phyloP scores from a whole-genome alignment of 768 basidiomycete genomes.

The Cyathus striatus region DNA sequence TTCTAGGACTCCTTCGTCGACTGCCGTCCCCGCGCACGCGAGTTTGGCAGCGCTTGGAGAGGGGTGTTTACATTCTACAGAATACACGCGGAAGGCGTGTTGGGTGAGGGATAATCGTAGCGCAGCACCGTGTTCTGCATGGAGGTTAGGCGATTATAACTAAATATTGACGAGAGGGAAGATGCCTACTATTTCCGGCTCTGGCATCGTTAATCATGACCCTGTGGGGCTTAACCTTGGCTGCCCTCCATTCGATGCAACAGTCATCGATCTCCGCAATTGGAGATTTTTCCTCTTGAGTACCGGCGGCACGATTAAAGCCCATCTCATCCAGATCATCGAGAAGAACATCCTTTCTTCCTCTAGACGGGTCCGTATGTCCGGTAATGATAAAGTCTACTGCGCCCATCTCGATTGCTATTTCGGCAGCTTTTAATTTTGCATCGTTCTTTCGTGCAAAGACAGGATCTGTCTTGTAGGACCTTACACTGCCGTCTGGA shows the following conservation, averaged over 20 bases:
- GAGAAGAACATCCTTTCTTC: slow-evolving; percentile 27
- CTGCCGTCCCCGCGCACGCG: slow-evolving; percentile 49
- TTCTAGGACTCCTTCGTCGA: slow-evolving; percentile 49
- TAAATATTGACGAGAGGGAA: not conserved
- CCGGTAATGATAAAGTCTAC: slow-evolving; percentile 51
- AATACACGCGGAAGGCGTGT: slow-evolving; percentile 45
- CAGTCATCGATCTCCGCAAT: slow-evolving; percentile 45
- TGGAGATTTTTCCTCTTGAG: not conserved
- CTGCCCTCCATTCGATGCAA: slow-evolving; percentile 51
- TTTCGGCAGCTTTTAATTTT: slow-evolving; percentile 41
- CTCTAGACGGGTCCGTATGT: slow-evolving; percentile 27
- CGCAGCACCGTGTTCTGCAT: slow-evolving; percentile 47
- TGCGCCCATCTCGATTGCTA: slow-evolving; percentile 57
- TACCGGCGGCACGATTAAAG: not conserved
- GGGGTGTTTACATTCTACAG: slow-evolving; percentile 39
- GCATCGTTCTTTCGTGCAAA: slow-evolving; percentile 48
- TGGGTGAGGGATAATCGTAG: slow-evolving; percentile 49
- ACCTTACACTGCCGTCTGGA: slow-evolving; percentile 43
- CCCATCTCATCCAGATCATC: too few relatives aligned
- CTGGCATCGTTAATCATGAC: slow-evolving; percentile 42
- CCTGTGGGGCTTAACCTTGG: slow-evolving; percentile 49
- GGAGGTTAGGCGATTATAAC: not conserved
- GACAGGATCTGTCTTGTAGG: slow-evolving; percentile 45
- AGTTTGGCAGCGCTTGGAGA: slow-evolving; percentile 39
- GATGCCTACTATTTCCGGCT: slow-evolving; percentile 33